Evolutionary conservation across 2,329 filamentous ascomycete species (phyloP), one percentile per base, ranked within the genome.

Genomic region (Lachnellula cervina): DNA sequence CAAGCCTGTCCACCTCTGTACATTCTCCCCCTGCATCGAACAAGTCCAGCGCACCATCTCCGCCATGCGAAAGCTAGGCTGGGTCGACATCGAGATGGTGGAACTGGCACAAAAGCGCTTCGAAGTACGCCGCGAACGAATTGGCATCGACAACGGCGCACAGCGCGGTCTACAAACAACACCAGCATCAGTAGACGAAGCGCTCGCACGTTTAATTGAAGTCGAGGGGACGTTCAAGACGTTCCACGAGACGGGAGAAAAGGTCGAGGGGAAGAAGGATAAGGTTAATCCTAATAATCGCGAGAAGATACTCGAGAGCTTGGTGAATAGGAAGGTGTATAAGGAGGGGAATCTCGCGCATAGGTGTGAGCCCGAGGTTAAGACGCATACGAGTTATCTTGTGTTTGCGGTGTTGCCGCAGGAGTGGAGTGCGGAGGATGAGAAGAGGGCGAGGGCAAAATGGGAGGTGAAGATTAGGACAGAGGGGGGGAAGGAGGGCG

Each of bases 361-460:
- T 66, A 82, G 90, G 23, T 85, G 89, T 0, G 94, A 99, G 74
- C 76, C 85, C 0, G 94, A 99, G 67, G 76, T 97, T 58, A 97
- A 96, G 79, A 94, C 89, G 7, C 94, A 99, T 72, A 99, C 94
- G 0, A 94, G 89, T n/a, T 99, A 99, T 70, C 80, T 99, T 4
- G 88, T 95, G 4, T 99, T 99, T 74, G 94, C 94, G 0, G 77
- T 94, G 3, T 73, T 99, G 58, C 93, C 94, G n/a, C 80, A 84
- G 44, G 86, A 89, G 59, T 99, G 94, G 94, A 86, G 78, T 0
- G 86, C 83, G 37, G 88, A 88, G 58, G 90, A 96, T 62, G 94
- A 99, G 73, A 80, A 80, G 34, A 79, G 79, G 32, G 84, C 86
- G 50, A 74, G 80, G 61, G 76, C 80, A 51, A 82, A 79, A 60